phyloP scores from a whole-genome alignment of 2,329 filamentous ascomycete species.

The Fusarium humuli region DNA sequence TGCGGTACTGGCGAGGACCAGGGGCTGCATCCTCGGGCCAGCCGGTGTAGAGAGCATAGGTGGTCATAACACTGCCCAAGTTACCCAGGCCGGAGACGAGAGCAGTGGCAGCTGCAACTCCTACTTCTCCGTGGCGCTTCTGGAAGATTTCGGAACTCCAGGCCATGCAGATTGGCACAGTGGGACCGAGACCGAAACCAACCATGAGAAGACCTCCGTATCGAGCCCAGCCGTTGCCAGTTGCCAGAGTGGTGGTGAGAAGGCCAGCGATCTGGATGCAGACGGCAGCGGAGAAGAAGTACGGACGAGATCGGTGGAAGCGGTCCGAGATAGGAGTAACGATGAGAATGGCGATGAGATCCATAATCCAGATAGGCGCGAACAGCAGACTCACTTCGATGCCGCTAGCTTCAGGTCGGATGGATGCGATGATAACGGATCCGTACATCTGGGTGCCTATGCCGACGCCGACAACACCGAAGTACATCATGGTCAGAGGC shows the following conservation, averaged over 20 bases:
- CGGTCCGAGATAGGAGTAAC: conserved; percentile 88
- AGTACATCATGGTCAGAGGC: conserved; percentile 91
- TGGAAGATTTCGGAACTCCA: conserved; percentile 95
- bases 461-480: conserved; percentile 91
- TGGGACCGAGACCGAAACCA: conserved; percentile 89
- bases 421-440: conserved; percentile 84
- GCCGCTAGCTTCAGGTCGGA: conserved; percentile 77
- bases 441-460: conserved; percentile 91
- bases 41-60: conserved; percentile 88
- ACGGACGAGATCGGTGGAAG: conserved; percentile 81
- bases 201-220: conserved; percentile 92
- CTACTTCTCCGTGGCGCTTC: conserved; percentile 87
- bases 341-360: conserved; percentile 86
- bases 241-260: conserved; percentile 80
- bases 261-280: conserved; percentile 86
- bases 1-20: conserved; percentile 78
- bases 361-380: conserved; percentile 94
- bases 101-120: conserved; percentile 86
- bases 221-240: conserved; percentile 78
- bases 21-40: conserved; percentile 81
- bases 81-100: conserved; percentile 90
- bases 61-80: conserved; percentile 85
- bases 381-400: conserved; percentile 85
- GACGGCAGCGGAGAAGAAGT: conserved; percentile 83
- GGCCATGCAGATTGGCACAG: conserved; percentile 92